Evolutionary conservation across 2,329 filamentous ascomycete species (phyloP).

Genomic region (Fusarium napiforme): DNA sequence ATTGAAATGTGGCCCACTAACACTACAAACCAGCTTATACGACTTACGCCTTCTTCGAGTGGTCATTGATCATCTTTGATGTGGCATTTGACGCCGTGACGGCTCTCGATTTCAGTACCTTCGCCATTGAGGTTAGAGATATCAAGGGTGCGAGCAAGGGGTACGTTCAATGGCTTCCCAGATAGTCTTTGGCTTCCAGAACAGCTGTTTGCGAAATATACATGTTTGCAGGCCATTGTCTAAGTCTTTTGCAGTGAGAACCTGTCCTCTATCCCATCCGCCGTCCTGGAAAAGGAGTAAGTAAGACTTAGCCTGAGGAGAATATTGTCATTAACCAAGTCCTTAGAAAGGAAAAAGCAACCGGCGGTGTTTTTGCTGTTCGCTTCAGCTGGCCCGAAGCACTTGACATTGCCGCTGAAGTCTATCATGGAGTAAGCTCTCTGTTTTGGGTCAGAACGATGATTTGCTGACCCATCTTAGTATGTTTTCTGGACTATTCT

Average conservation of each 20-base stretch:
- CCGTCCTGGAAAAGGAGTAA: slow-evolving; percentile 78
- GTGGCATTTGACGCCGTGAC: slow-evolving; percentile 97
- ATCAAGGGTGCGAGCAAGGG: slow-evolving; percentile 92
- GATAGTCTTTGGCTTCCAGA: slow-evolving; percentile 65
- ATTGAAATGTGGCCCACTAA: slow-evolving; percentile 21
- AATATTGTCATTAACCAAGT: slow-evolving; percentile 34
- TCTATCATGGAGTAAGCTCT: slow-evolving; percentile 85
- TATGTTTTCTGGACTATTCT: slow-evolving; percentile 97
- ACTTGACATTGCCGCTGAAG: slow-evolving; percentile 84
- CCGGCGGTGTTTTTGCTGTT: slow-evolving; percentile 74
- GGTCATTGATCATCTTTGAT: slow-evolving; percentile 93
- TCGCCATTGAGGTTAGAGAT: slow-evolving; percentile 90
- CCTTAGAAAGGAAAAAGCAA: slow-evolving; percentile 77
- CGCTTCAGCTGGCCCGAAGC: slow-evolving; percentile 79
- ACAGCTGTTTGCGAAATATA: slow-evolving; percentile 47
- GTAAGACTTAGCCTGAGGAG: slow-evolving; percentile 47
- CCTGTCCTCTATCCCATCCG: slow-evolving; percentile 58
- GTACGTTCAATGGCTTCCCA: slow-evolving; percentile 98
- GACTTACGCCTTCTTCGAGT: slow-evolving; percentile 97
- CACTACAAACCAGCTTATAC: slow-evolving; percentile 78
- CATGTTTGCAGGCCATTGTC: slow-evolving; percentile 47
- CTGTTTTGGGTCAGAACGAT: background rate
- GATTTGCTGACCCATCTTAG: slow-evolving; percentile 55
- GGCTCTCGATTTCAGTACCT: slow-evolving; percentile 86
- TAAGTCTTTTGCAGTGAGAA: slow-evolving; percentile 61